Evolutionary conservation across 208 protist genomes (phyloP).

Genomic region (Leptomonas pyrrhocoris): DNA sequence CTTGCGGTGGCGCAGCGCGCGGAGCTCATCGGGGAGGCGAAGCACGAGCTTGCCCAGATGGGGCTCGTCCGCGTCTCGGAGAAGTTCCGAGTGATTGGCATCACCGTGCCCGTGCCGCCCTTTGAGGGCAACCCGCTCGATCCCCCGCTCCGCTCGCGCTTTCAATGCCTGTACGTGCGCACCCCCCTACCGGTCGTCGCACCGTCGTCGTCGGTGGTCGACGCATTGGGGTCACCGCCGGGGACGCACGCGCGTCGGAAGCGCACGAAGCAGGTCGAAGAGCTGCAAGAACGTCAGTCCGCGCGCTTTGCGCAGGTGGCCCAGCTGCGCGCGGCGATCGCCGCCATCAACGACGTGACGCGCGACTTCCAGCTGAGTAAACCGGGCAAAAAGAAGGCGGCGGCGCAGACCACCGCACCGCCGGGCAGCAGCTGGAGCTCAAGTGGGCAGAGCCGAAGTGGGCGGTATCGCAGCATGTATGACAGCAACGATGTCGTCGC

Average conservation of each 20-base stretch:
- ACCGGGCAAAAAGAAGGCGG: conserved; percentile 17
- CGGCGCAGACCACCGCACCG: neutral
- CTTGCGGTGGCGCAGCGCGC: neutral
- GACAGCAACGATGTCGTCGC: conserved; percentile 21
- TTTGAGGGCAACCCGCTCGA: conserved; percentile 89
- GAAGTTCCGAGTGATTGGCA: conserved; percentile 94
- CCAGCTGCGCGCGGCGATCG: conserved; percentile 55
- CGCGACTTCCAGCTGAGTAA: conserved; percentile 52
- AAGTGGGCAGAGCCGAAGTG: neutral
- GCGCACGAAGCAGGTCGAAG: conserved; percentile 16
- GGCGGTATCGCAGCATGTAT: conserved; percentile 7
- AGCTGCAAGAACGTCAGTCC: conserved; percentile 31
- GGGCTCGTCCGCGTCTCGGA: conserved; percentile 89
- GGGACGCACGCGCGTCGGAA: conserved; percentile 10
- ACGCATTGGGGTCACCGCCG: conserved; percentile 1
- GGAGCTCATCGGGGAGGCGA: conserved; percentile 36
- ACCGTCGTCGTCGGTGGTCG: conserved; percentile 23
- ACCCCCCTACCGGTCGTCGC: conserved; percentile 44
- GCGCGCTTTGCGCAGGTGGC: conserved; percentile 42
- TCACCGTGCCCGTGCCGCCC: conserved; percentile 92
- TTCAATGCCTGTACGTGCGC: conserved; percentile 82
- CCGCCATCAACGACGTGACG: conserved; percentile 64
- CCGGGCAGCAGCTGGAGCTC: neutral
- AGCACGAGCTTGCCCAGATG: conserved; percentile 64
- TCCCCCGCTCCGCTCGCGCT: conserved; percentile 83